These are phyloP conservation scores for Garcia nutans DNA, from an alignment of 345 rosid genomes.

Conservation along the genomic window DNA sequence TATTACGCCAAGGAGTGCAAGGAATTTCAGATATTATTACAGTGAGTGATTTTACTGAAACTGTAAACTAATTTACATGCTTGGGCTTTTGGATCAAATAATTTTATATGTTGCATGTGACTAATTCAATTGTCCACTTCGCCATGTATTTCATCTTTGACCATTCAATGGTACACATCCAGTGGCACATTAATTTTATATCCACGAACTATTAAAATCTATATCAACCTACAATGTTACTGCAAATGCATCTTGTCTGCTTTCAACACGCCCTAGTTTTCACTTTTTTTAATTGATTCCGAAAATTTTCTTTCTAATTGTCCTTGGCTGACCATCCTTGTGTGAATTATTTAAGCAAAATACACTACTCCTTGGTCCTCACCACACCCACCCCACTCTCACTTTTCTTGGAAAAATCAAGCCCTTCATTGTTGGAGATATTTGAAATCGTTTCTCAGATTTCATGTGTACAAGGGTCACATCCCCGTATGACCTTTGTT, in stretches of 20 bases:
- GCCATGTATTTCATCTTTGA: not conserved
- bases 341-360: not conserved
- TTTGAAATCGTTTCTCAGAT: not conserved
- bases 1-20: slow-evolving; percentile 97
- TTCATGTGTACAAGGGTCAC: too few species aligned
- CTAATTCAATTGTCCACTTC: not conserved
- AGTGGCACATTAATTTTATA: not conserved
- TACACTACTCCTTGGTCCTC: too few species aligned
- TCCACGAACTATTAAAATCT: too few species aligned
- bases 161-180: not conserved
- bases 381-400: too few species aligned
- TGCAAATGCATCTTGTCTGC: not conserved
- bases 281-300: not conserved
- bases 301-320: not conserved
- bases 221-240: not conserved
- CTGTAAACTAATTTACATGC: not conserved
- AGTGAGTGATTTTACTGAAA: slow-evolving; percentile 40
- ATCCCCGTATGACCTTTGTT: too few species aligned
- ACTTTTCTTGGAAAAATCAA: not conserved
- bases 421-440: not conserved
- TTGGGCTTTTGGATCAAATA: not conserved
- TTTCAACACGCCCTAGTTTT: not conserved
- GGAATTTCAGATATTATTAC: slow-evolving; percentile 98
- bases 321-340: not conserved
- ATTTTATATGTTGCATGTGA: not conserved